Base-by-base conservation (phyloP, 257 asterid genomes). In the Salvia miltiorrhiza region DNA sequence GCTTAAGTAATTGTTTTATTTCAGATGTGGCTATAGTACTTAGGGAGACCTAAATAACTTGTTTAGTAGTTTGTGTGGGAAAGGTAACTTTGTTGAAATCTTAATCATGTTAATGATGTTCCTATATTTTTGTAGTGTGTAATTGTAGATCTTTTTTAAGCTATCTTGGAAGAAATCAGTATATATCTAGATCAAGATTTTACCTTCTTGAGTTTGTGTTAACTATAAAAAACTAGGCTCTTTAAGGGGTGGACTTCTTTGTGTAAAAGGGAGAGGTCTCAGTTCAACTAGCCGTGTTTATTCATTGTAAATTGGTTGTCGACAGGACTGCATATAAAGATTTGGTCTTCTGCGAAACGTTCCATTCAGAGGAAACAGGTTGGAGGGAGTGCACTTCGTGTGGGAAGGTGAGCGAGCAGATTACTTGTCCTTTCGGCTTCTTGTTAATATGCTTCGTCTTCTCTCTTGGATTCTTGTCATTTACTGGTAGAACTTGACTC, bases 371-470 rank as follows among this genome's bases (percentile, higher is more conserved):
- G 72, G 97, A 90, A 49, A 81, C 91, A 23, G 98, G 98, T 67
- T 93, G 98, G 98, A 88, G 98, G 81, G 90, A 88, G 63, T 93
- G 98, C 80, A 60, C 72, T 65, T 85, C 90, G 6, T 93, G 98
- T 74, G 96, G 92, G 73, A 93, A 93, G 96, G 98, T 93, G 73
- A 75, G 83, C 55, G 37, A 10, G 16, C 33, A 17, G 55, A 62
- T 47, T 67, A 28, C 12, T 53, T 37, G 35, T 33, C 20, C 44
- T 1, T 58, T 43, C 37, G 0, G 19, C 53, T 70, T 35, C 16
- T 7, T 24, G 5, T n/a, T 50, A 16, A 9, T 44, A 33, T 47
- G 32, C 58, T n/a, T n/a, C 11, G 14, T 57, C 44, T 32, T 57
- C 63, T 32, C 14, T 57, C 23, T 6, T 21, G 16, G 39, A 47